A percentile compares a stretch with the other conserved stretches of the same genome.
Conservation (phyloP, 352 stramenopile genomes). For the Peronosclerospora sorghi region DNA sequence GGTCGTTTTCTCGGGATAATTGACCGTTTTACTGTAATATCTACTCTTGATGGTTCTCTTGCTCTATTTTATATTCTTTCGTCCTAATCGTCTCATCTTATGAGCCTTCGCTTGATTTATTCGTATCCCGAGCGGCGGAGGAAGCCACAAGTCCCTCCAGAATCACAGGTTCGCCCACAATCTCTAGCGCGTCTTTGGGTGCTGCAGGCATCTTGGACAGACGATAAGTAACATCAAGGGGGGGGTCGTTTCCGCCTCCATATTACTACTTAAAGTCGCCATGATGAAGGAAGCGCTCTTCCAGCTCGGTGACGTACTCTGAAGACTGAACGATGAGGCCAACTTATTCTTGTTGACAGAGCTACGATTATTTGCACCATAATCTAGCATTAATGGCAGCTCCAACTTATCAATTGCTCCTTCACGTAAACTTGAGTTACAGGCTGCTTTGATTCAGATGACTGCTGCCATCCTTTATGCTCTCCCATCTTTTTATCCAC, state of each 20-base stretch:
- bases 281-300: conserved; percentile 1
- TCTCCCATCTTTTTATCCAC: too few species aligned
- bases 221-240: conserved; percentile 9
- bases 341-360: conserved; percentile 2
- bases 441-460: too few species aligned
- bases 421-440: not conserved
- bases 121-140: not conserved
- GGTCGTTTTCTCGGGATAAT: conserved; percentile 2
- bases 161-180: conserved; percentile 18
- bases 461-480: too few species aligned
- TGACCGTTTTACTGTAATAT: not conserved
- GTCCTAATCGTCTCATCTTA: not conserved
- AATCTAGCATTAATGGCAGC: too few species aligned
- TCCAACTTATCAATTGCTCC: too few species aligned
- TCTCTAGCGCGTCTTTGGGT: conserved; percentile 20
- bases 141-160: conserved; percentile 16
- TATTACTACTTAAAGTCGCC: conserved; percentile 12
- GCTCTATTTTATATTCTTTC: not conserved
- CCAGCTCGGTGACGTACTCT: conserved; percentile 3
- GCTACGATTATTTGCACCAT: conserved; percentile 36
- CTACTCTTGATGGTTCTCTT: not conserved
- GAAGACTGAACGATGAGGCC: not conserved
- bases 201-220: conserved; percentile 12
- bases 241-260: conserved; percentile 11
- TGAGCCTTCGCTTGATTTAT: not conserved